phyloP scores from a whole-genome alignment of 331 rosid species.

The Phaseolus coccineus region DNA sequence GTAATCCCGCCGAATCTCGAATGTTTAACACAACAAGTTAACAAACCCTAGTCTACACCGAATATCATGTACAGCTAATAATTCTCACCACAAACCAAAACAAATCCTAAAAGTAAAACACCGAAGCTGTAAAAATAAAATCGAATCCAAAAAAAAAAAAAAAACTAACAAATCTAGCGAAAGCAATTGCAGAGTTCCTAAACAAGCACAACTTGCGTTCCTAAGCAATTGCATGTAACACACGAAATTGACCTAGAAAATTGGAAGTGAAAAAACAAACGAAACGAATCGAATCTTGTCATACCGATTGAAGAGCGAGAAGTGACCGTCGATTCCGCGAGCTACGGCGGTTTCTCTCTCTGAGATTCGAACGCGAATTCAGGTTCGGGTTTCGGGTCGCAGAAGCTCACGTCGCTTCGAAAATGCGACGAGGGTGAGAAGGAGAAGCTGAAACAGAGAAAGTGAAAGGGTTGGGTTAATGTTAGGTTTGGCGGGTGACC shows the following conservation, averaged over 20 bases:
- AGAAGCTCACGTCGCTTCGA: neutral
- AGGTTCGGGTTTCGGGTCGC: conserved; percentile 36
- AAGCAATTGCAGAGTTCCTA: neutral
- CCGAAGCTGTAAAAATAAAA: conserved; percentile 18
- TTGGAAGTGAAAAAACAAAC: neutral
- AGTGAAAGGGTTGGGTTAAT: conserved; percentile 1
- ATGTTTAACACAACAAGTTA: neutral
- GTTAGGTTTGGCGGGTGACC: conserved; percentile 34
- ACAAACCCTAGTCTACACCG: neutral
- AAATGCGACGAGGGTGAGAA: neutral
- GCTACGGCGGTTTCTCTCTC: neutral
- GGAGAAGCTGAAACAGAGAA: neutral
- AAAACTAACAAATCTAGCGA: conserved; percentile 21
- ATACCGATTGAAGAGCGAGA: conserved; percentile 47
- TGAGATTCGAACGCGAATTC: neutral
- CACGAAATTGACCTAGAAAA: neutral
- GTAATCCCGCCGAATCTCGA: neutral
- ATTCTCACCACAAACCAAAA: conserved; percentile 4
- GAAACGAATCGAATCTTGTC: conserved; percentile 26
- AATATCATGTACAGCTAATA: neutral
- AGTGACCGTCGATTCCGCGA: conserved; percentile 29
- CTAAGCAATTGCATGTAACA: neutral
- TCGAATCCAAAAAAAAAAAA: neutral
- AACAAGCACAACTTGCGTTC: conserved; percentile 1
- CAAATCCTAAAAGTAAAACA: neutral